These are phyloP conservation scores for Leptosphaerulina australis DNA, from an alignment of 2,329 filamentous ascomycete species.

Conservation along the genomic window DNA sequence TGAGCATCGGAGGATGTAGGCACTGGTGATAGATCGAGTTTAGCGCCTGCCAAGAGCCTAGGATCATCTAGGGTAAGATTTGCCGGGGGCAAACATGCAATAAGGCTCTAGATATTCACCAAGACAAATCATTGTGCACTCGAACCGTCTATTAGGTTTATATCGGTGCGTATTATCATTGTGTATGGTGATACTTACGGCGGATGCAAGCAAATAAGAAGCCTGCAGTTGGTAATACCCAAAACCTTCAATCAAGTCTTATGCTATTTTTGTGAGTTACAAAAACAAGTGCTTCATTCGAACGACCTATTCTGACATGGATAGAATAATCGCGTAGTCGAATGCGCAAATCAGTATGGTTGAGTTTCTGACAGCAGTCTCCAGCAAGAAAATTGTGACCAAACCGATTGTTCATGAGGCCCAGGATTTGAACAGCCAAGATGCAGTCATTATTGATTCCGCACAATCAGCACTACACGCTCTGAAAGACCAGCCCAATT, in stretches of 20 bases:
- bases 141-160: neutral
- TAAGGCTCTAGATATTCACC: conserved; percentile 8
- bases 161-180: neutral
- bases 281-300: neutral
- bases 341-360: conserved; percentile 49
- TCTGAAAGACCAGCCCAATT: conserved; percentile 67
- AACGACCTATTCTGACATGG: neutral
- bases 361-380: conserved; percentile 57
- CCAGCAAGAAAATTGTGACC: conserved; percentile 39
- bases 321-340: neutral
- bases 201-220: neutral
- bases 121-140: neutral
- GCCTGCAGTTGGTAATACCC: neutral
- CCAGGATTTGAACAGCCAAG: conserved; percentile 18
- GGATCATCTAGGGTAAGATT: conserved; percentile 25
- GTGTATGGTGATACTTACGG: neutral
- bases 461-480: conserved; percentile 62
- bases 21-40: conserved; percentile 29
- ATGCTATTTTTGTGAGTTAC: neutral
- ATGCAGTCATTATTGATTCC: conserved; percentile 31
- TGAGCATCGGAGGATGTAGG: conserved; percentile 29
- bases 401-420: conserved; percentile 27
- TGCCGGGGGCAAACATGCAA: conserved; percentile 24
- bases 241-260: neutral
- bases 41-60: conserved; percentile 38